Conservation (phyloP, 306 rosid species). For the Herpetospermum pedunculosum region DNA sequence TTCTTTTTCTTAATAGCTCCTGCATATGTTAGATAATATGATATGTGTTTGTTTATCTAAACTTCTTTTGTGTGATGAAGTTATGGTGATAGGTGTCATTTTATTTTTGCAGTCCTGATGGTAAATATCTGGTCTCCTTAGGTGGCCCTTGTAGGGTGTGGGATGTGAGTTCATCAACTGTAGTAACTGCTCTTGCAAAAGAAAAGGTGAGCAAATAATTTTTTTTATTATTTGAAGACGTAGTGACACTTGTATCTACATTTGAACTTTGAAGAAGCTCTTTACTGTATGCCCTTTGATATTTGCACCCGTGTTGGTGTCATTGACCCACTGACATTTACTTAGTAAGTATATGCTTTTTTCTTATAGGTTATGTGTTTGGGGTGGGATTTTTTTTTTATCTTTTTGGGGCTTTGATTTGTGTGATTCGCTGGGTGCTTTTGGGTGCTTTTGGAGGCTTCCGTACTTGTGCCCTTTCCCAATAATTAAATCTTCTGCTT, state of each 20-base stretch:
- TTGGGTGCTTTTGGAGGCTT: neutral
- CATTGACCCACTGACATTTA: neutral
- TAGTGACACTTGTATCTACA: neutral
- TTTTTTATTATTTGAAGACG: neutral
- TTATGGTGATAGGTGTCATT: conserved; percentile 19
- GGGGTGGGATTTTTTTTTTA: neutral
- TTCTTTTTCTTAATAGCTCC: neutral
- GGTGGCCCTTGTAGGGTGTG: conserved; percentile 91
- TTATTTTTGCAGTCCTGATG: conserved; percentile 59
- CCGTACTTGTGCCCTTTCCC: neutral
- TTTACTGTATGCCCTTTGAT: neutral
- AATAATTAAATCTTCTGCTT: neutral
- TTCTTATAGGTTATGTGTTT: neutral
- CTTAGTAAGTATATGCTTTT: neutral
- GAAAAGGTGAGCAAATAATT: conserved; percentile 52
- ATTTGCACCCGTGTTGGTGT: neutral
- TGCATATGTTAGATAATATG: neutral
- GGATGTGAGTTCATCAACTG: conserved; percentile 57
- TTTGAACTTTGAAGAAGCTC: neutral
- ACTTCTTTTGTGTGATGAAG: conserved; percentile 13
- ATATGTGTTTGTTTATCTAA: neutral
- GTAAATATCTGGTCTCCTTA: conserved; percentile 64
- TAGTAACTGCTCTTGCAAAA: conserved; percentile 39
- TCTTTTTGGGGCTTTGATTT: neutral
- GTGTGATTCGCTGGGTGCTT: neutral